phyloP scores from a whole-genome alignment of 768 basidiomycete genomes.

The Lyophyllum decastes region DNA sequence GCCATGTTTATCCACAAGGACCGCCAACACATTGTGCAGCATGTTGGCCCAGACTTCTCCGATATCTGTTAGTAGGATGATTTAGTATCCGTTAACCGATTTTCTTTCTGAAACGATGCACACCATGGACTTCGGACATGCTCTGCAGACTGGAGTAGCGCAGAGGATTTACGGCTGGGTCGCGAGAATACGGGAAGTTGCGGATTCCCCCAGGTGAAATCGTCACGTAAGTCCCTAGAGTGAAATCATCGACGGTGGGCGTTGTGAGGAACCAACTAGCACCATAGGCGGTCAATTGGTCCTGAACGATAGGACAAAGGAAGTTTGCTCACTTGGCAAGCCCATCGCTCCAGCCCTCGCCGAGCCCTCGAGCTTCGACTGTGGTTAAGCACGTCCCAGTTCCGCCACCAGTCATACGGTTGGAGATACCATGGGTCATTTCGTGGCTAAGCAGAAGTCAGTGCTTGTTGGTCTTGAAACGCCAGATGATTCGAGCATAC shows the following conservation, averaged over 20 bases:
- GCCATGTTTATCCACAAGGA: slow-evolving; percentile 33
- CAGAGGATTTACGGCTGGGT: slow-evolving; percentile 37
- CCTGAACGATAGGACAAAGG: no score
- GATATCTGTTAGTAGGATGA: slow-evolving; percentile 26
- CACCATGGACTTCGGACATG: slow-evolving; percentile 38
- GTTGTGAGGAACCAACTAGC: slow-evolving; percentile 23
- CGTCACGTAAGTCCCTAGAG: slow-evolving; percentile 30
- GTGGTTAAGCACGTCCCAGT: slow-evolving; percentile 62
- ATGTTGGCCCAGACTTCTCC: slow-evolving; percentile 48
- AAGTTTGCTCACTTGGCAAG: slow-evolving; percentile 29
- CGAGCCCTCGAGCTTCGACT: slow-evolving; percentile 67
- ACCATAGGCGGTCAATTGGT: no score
- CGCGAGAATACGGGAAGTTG: slow-evolving; percentile 46
- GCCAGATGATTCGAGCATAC: no score
- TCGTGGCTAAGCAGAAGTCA: no score
- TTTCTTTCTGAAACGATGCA: slow-evolving; percentile 5
- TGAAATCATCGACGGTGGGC: slow-evolving; percentile 27
- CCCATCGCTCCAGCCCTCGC: slow-evolving; percentile 62
- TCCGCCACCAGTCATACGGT: slow-evolving; percentile 51
- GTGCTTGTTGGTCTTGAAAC: no score
- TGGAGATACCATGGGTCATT: slow-evolving; percentile 50
- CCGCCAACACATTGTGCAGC: slow-evolving; percentile 35
- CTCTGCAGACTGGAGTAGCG: slow-evolving; percentile 32
- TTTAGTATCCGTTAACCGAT: no score
- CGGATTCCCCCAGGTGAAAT: slow-evolving; percentile 44